Evolutionary conservation across 176 grass and related monocot genomes (phyloP).

Genomic region (bread wheat (Triticum aestivum)): IWGSC_CS_RefSeq_v2.1 NC_057798.1:4369435-4369934

Average conservation of each 20-base stretch:
- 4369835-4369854: slow-evolving; percentile 41
- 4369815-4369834: slow-evolving; percentile 64
- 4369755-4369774: slow-evolving; percentile 2
- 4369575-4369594: too few relatives aligned
- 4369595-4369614: too few relatives aligned
- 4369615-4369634: neutral
- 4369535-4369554: too few relatives aligned
- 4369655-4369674: neutral
- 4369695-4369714: neutral
- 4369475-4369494: too few relatives aligned
- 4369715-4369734: neutral
- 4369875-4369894: slow-evolving; percentile 7
- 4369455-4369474: too few relatives aligned
- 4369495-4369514: too few relatives aligned
- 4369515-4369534: too few relatives aligned
- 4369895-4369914: neutral
- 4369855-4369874: slow-evolving; percentile 60
- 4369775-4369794: slow-evolving; percentile 57
- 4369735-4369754: too few relatives aligned
- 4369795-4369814: slow-evolving; percentile 79
- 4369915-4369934: neutral
- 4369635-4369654: neutral
- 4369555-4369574: too few relatives aligned
- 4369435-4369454: too few relatives aligned
- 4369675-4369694: neutral